Evolutionary conservation across 306 rosid genomes (phyloP), one percentile per base, ranked within the genome.

Genomic region (Dalbergia oliveri): DNA sequence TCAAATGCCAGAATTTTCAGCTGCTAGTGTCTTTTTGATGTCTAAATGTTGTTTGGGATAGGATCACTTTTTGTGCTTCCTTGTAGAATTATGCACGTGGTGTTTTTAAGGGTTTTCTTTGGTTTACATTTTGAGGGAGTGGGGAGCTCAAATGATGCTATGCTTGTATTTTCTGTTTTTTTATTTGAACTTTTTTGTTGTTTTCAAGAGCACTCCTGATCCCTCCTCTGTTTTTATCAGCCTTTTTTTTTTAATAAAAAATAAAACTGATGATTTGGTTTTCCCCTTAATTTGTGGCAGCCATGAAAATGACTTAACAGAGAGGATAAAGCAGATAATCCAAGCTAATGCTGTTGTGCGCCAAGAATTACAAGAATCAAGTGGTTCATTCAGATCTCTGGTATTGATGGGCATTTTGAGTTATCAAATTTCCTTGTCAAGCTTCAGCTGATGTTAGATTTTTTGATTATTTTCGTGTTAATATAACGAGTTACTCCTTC

Each of bases 231-330:
- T 44, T 70, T 66, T 56, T 33, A 26, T 47, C 19, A 49, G 64
- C 83, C 79, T 63, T 59, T 72, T 54, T 69, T 65, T 18, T 41
- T 14, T 21, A 21, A 43, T 65, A 35, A 66, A 65, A 56, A 61
- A 65, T 70, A 69, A 50, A 53, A 39, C 60, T 35, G 49, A 59
- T 84, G 66, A 75, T 83, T 50, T 50, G 50, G 34, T 45, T 79
- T 79, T 56, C 15, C 5, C 56, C 58, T 81, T 77, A 43, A 62
- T 78, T 57, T 90, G 34, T 72, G 83, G 76, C 89, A 93, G 99
- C 89, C 91, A 95, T 84, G 99, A 95, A 90, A 93, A 95, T 86
- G 99, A 95, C 80, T 82, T 93, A 69, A 95, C 99, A 8, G 95
- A 85, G 91, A 89, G 91, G 89, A 86, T 95, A 60, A 91, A 77